phyloP scores from a whole-genome alignment of 2,329 filamentous ascomycete species.

The Fusarium fujikuroi region DNA sequence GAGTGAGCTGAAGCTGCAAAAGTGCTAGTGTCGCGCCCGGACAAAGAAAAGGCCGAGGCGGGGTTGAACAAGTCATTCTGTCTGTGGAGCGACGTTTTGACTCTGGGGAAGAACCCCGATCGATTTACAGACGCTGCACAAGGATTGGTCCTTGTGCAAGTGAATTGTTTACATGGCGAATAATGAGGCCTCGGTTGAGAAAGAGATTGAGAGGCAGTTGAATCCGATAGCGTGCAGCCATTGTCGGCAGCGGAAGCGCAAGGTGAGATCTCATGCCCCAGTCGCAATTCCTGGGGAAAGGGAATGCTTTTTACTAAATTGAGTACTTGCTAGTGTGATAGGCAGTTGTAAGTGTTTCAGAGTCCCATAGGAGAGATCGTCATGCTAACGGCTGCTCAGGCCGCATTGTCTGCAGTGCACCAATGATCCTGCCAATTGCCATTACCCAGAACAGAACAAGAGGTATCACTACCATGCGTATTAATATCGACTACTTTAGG shows the following conservation, averaged over 20 bases:
- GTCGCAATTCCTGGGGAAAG: no score
- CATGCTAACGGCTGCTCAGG: conserved; percentile 2
- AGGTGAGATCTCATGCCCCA: conserved; percentile 34
- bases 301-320: not conserved
- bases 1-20: not conserved
- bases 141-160: conserved; percentile 1
- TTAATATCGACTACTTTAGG: rapidly evolving
- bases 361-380: rapidly evolving
- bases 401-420: conserved; percentile 47
- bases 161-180: conserved; percentile 30
- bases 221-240: conserved; percentile 49
- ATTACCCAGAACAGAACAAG: conserved; percentile 51
- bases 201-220: conserved; percentile 25
- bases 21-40: conserved; percentile 27
- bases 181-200: conserved; percentile 1
- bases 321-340: conserved; percentile 28
- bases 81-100: not conserved
- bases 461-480: conserved; percentile 24
- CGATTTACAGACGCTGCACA: not conserved
- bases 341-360: conserved; percentile 27
- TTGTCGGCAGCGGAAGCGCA: conserved; percentile 49
- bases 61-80: conserved; percentile 24
- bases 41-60: conserved; percentile 46
- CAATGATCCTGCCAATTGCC: conserved; percentile 45
- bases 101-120: not conserved